phyloP scores from a whole-genome alignment of 768 basidiomycete species.

The Kondoa subrosea region DNA sequence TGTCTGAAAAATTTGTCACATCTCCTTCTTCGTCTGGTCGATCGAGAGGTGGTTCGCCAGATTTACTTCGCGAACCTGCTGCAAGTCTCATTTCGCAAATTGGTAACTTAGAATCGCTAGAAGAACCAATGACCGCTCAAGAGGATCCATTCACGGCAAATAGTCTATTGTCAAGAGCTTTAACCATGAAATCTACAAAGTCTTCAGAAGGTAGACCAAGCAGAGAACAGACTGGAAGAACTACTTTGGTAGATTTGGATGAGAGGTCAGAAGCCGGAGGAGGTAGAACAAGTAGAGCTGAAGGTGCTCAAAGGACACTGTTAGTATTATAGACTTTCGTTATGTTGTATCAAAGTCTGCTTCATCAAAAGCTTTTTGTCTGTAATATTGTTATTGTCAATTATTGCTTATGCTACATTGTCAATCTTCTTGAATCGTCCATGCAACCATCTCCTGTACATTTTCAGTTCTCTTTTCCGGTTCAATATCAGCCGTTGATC shows the following conservation, averaged over 20 bases:
- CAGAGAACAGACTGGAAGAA: not conserved
- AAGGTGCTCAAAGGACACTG: no score
- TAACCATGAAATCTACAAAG: not conserved
- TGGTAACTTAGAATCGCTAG: not conserved
- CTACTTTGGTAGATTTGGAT: not conserved
- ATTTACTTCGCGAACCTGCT: not conserved
- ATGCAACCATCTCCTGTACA: slow-evolving; percentile 95
- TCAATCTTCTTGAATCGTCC: not conserved
- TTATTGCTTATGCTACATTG: not conserved
- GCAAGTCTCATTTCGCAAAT: not conserved
- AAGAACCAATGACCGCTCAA: not conserved
- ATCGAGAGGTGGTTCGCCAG: not conserved
- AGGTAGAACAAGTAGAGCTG: no score
- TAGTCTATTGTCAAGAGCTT: not conserved
- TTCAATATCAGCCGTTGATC: slow-evolving; percentile 84
- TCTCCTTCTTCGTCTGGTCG: not conserved
- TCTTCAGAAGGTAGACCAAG: not conserved
- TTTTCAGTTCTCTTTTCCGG: slow-evolving; percentile 80
- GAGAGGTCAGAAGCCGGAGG: no score
- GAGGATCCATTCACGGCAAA: not conserved
- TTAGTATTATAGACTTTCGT: no score
- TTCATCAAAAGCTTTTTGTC: not conserved
- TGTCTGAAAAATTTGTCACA: not conserved
- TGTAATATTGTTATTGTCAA: not conserved
- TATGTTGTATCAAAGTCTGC: not conserved